These are phyloP conservation scores for Tuber indicum DNA, from an alignment of 495 filamentous ascomycete species.

Conservation along the genomic window DNA sequence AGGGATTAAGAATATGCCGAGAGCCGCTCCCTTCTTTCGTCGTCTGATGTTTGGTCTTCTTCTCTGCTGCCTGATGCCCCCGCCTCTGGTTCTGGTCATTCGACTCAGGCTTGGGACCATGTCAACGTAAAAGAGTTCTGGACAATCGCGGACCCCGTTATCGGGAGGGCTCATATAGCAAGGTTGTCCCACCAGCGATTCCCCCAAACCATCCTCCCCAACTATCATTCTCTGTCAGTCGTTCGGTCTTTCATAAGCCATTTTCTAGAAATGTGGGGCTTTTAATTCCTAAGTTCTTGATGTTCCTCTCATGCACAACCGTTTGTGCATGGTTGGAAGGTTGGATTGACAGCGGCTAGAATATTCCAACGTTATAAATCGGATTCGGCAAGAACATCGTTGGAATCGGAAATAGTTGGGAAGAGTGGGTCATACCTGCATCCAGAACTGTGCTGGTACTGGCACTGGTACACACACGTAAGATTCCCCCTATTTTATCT, in stretches of 20 bases:
- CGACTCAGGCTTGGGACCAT: background rate
- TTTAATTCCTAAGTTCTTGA: background rate
- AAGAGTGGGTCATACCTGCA: background rate
- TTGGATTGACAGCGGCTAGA: background rate
- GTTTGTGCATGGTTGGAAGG: constrained; percentile 1
- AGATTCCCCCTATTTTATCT: background rate
- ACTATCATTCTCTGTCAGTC: background rate
- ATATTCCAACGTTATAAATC: background rate
- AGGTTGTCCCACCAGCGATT: background rate
- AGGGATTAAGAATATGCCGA: constrained; percentile 12
- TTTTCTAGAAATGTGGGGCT: background rate
- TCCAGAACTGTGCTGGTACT: background rate
- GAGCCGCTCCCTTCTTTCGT: constrained; percentile 11
- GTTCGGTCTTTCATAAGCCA: background rate
- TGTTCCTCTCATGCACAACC: background rate
- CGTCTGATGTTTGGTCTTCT: constrained; percentile 26
- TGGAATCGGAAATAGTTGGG: background rate
- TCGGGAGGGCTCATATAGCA: background rate
- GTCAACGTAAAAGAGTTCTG: background rate
- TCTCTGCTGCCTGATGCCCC: background rate
- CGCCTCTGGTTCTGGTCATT: background rate
- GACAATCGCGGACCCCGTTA: background rate
- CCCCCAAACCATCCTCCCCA: background rate
- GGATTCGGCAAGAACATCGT: background rate
- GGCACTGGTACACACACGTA: background rate